Conservation (phyloP, 257 asterid genomes). For the Nemophila menziesii region DNA sequence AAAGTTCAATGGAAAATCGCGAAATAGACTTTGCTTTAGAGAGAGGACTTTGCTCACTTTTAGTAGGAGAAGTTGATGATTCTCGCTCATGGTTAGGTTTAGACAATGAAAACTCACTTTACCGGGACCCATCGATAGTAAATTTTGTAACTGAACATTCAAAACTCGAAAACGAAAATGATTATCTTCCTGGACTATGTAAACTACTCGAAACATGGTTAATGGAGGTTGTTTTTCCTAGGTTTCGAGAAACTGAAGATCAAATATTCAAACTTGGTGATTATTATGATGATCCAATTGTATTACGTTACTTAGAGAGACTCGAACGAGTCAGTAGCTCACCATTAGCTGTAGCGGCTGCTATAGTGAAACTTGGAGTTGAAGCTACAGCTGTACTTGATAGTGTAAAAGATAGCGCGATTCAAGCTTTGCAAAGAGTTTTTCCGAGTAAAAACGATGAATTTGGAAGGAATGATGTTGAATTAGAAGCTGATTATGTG, state of each 20-base stretch:
- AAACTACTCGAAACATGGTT: constrained; percentile 91
- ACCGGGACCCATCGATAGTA: constrained; percentile 73
- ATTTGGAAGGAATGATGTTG: constrained; percentile 24
- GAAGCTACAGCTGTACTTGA: constrained; percentile 96
- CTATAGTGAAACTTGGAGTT: constrained; percentile 89
- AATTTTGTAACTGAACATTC: constrained; percentile 77
- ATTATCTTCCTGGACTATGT: constrained; percentile 88
- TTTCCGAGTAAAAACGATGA: constrained; percentile 49
- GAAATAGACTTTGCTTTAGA: constrained; percentile 88
- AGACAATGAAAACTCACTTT: constrained; percentile 62
- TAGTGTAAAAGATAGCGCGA: constrained; percentile 68
- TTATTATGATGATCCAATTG: constrained; percentile 92
- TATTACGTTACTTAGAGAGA: constrained; percentile 82
- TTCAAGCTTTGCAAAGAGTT: constrained; percentile 79
- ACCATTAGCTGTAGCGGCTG: constrained; percentile 97
- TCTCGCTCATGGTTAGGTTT: constrained; percentile 91
- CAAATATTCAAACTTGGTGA: constrained; percentile 73
- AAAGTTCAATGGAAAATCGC: constrained; percentile 44
- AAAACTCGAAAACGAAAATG: constrained; percentile 56
- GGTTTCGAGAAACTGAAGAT: constrained; percentile 79
- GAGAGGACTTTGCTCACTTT: constrained; percentile 96
- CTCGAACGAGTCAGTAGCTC: constrained; percentile 80
- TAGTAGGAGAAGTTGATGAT: constrained; percentile 86
- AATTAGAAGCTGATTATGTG: constrained; percentile 18
- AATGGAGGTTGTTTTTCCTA: constrained; percentile 94